Base-by-base conservation (phyloP, 2,329 filamentous ascomycete genomes). In the Phoma herbarum region DNA sequence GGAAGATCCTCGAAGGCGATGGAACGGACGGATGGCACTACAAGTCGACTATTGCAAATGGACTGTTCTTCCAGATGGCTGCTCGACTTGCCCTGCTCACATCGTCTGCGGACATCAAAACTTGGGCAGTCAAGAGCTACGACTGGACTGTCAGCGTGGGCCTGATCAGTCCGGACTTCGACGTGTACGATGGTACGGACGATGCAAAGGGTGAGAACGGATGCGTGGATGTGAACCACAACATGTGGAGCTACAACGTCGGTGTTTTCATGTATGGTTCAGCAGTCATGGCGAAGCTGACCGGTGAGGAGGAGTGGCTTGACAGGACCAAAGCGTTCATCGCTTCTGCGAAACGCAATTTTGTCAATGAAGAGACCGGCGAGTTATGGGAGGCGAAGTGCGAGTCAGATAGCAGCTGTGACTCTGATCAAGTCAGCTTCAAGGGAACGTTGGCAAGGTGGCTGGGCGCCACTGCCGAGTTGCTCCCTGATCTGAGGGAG, bases 41-140 rank as follows among this genome's bases (percentile, higher is more conserved):
- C 83, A 94, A 92, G 76, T 93, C 93, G 77, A 84, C 87, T 18
- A 85, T 93, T 64, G 87, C 88, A 55, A 94, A 94, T 74, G 91
- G 90, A 18, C 86, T 88, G 4, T 88, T 96, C 75, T 93, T 95
- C 77, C 89, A 93, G 73, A 83, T 96, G 31, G 88, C 90, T 0
- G 90, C 91, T 0, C 87, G 91, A 7, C 82, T 94, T 11, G 89
- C 87, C 4, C 84, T 87, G 42, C 85, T 84, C 45, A 90, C 87
- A 0, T 84, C 84, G 10, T 87, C 90, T 67, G 74, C 82, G 0
- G 68, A 72, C 4, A 66, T 68, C 8, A 45, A 60, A 18, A 81
- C 87, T 2, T 91, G 89, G 89, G 89, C 89, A 0, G 74, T 83
- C 45, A 86, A 84, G 64, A 76, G 85, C 10, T 90, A 88, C 84